Conservation (phyloP, 371 early-diverging fungal genomes). For the Actinomucor elegans region DNA sequence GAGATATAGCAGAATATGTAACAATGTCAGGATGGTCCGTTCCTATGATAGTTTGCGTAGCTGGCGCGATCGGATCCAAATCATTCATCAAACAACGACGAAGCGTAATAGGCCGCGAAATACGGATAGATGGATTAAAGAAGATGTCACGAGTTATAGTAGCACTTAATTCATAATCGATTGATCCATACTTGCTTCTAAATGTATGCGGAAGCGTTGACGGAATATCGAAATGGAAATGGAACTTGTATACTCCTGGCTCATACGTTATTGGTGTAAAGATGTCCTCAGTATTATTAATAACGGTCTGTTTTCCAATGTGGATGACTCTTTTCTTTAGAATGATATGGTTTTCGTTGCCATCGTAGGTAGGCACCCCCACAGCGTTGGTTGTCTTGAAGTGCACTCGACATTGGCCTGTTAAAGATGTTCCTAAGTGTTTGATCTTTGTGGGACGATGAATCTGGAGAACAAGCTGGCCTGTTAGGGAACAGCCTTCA, state of each 20-base stretch:
- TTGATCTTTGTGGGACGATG: slow-evolving; percentile 7
- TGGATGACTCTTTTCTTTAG: background rate
- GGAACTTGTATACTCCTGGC: slow-evolving; percentile 12
- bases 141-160: background rate
- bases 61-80: background rate
- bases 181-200: slow-evolving; percentile 14
- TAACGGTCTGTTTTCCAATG: background rate
- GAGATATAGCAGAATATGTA: slow-evolving; percentile 22
- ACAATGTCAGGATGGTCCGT: slow-evolving; percentile 4
- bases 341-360: slow-evolving; percentile 6
- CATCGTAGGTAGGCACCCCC: slow-evolving; percentile 15
- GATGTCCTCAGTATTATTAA: too few relatives aligned
- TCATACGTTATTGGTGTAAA: background rate
- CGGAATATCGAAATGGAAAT: slow-evolving; percentile 18
- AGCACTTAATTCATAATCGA: slow-evolving; percentile 3
- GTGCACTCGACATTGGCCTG: slow-evolving; percentile 11
- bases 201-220: slow-evolving; percentile 18
- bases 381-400: slow-evolving; percentile 10
- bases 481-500: slow-evolving; percentile 20
- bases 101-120: background rate
- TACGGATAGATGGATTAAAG: slow-evolving; percentile 11
- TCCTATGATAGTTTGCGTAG: slow-evolving; percentile 3
- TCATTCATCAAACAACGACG: slow-evolving; percentile 18
- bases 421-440: slow-evolving; percentile 5
- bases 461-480: background rate